Evolutionary conservation across 2,329 filamentous ascomycete genomes (phyloP).

Genomic region (Arthrobotrys iridis): DNA sequence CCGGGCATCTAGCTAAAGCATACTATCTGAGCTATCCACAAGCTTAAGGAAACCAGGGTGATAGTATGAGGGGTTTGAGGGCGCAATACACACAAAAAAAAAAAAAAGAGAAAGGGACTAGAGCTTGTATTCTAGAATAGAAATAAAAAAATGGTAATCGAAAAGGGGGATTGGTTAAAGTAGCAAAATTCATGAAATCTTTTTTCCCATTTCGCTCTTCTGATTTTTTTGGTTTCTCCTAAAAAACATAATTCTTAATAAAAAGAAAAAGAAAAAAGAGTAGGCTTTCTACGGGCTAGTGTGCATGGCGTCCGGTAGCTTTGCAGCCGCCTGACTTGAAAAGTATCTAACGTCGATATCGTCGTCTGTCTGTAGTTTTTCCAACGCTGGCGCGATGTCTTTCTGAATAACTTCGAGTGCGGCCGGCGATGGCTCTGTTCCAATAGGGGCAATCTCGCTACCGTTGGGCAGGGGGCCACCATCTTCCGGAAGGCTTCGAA

Average conservation of each 20-base stretch:
- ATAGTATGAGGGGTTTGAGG: background rate
- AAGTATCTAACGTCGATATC: slow-evolving; percentile 99
- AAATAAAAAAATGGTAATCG: background rate
- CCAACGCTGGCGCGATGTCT: slow-evolving; percentile 85
- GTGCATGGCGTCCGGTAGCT: slow-evolving; percentile 67
- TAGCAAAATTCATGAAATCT: slow-evolving; percentile 4
- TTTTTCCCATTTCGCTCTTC: slow-evolving; percentile 11
- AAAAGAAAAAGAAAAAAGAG: background rate
- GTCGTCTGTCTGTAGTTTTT: slow-evolving; percentile 95
- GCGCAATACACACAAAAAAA: background rate
- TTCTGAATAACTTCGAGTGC: slow-evolving; percentile 84
- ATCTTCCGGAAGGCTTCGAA: slow-evolving; percentile 87
- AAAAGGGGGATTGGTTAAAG: background rate
- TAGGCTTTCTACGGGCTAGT: slow-evolving; percentile 63
- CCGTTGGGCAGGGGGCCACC: slow-evolving; percentile 88
- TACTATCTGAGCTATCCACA: slow-evolving; percentile 45
- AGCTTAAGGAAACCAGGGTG: background rate
- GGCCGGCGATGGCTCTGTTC: slow-evolving; percentile 72
- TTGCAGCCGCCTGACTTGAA: slow-evolving; percentile 83
- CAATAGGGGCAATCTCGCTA: slow-evolving; percentile 64
- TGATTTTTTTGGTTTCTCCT: slow-evolving; percentile 10
- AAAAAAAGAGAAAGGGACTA: slow-evolving; percentile 3
- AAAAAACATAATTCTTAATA: background rate
- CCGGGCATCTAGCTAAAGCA: slow-evolving; percentile 52
- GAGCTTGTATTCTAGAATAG: slow-evolving; percentile 36